phyloP scores from a whole-genome alignment of 2,329 filamentous ascomycete species.

The Cladosporium austrohemisphaericum region DNA sequence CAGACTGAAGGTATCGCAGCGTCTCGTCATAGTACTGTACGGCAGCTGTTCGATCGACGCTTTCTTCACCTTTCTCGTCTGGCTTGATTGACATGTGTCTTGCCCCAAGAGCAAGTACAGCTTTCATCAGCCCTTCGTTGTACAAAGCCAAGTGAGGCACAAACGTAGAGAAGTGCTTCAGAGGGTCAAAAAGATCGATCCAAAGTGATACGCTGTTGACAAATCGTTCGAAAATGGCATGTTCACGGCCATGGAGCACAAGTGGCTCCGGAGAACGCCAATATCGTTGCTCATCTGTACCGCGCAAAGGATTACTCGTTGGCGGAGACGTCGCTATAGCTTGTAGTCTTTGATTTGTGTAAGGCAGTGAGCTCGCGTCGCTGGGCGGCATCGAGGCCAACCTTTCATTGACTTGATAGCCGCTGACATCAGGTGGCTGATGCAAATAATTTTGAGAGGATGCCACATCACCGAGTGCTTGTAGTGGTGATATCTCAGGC shows the following conservation, averaged over 20 bases:
- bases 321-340: not conserved
- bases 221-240: constrained; percentile 39
- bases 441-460: constrained; percentile 23
- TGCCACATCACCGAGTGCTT: constrained; percentile 24
- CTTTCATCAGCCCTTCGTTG: constrained; percentile 56
- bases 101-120: constrained; percentile 55
- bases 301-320: not conserved
- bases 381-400: not conserved
- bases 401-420: not conserved
- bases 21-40: constrained; percentile 61
- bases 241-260: constrained; percentile 36
- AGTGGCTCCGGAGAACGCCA: constrained; percentile 27
- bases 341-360: not conserved
- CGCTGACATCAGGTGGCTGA: constrained; percentile 17
- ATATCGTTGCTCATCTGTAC: constrained; percentile 23
- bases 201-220: constrained; percentile 37
- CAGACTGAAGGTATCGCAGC: constrained; percentile 57
- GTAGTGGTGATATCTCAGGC: constrained; percentile 22
- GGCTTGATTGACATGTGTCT: constrained; percentile 47
- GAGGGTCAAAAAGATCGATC: constrained; percentile 45
- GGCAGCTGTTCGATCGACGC: constrained; percentile 31
- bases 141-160: constrained; percentile 44
- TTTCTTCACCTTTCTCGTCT: constrained; percentile 22
- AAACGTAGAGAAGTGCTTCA: constrained; percentile 37
- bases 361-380: not conserved